Conservation (phyloP, 2,329 filamentous ascomycete species). For the Calonectria pseudoturangicola region DNA sequence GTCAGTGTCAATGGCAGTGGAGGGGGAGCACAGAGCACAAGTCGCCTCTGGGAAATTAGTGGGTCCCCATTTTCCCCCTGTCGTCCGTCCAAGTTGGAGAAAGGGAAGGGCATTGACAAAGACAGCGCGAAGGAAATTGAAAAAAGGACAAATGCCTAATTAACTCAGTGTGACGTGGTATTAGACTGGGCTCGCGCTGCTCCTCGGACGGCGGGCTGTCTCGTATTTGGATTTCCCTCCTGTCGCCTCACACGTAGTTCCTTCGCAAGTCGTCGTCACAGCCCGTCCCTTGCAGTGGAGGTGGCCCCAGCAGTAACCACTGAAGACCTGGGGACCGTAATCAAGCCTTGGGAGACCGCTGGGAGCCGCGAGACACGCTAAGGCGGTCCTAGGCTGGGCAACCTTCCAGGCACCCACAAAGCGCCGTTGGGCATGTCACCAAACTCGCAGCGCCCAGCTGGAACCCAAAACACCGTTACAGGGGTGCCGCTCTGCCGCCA, state of each 20-base stretch:
- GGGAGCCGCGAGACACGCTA: conserved; percentile 40
- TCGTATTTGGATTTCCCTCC: background rate
- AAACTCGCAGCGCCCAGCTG: conserved; percentile 35
- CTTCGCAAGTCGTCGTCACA: conserved; percentile 17
- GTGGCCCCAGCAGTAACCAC: conserved; percentile 34
- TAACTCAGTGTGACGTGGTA: background rate
- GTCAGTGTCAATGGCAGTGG: background rate
- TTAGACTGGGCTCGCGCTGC: background rate
- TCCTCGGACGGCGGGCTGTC: background rate
- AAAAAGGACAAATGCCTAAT: background rate
- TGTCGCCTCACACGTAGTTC: background rate
- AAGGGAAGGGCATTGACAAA: conserved; percentile 13
- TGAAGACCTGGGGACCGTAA: conserved; percentile 7
- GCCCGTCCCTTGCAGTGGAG: conserved; percentile 25
- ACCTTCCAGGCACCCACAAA: conserved; percentile 45
- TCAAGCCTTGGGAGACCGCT: conserved; percentile 18
- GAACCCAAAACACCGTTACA: conserved; percentile 43
- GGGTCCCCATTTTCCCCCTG: conserved; percentile 22
- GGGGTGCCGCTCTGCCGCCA: conserved; percentile 42
- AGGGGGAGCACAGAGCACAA: background rate
- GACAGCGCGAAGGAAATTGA: background rate
- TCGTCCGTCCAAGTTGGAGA: conserved; percentile 21
- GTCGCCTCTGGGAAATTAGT: conserved; percentile 21
- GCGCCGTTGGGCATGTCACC: conserved; percentile 47
- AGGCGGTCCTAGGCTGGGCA: conserved; percentile 31